A percentile compares a stretch with the other conserved stretches of the same genome.
Evolutionary conservation across 1,284 basidiomycete species (phyloP).

Genomic region (Rhizoctonia solani): DNA sequence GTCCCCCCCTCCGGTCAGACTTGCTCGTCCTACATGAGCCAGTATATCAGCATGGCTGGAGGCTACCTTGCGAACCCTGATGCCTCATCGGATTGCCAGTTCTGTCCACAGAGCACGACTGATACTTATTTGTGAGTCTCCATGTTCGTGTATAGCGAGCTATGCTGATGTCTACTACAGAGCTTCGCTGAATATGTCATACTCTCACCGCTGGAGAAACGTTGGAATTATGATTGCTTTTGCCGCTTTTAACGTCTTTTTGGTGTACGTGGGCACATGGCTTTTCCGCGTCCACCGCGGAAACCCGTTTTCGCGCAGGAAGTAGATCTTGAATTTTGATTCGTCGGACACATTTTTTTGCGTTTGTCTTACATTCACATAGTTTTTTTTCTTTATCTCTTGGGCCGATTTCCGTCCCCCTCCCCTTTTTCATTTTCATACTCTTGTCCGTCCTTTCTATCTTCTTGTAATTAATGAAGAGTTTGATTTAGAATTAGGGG

Average conservation of each 20-base stretch:
- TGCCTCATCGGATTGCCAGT: conserved; percentile 64
- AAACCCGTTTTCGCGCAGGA: conserved; percentile 10
- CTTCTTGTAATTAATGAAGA: too few species aligned
- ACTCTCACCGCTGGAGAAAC: conserved; percentile 70
- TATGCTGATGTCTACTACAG: conserved; percentile 45
- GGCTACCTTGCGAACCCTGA: conserved; percentile 80
- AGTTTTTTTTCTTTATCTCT: too few species aligned
- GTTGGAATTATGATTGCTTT: conserved; percentile 69
- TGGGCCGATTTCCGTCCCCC: too few species aligned
- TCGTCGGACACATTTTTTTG: too few species aligned
- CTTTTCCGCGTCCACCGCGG: conserved; percentile 25
- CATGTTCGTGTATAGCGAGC: background rate
- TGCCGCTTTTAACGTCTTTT: conserved; percentile 8
- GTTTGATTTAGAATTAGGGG: too few species aligned
- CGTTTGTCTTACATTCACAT: too few species aligned
- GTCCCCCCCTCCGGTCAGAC: conserved; percentile 75
- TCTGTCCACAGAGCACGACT: conserved; percentile 56
- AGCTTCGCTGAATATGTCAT: conserved; percentile 75
- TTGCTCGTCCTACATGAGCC: conserved; percentile 69
- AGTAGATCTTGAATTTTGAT: background rate
- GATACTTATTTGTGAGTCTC: conserved; percentile 46
- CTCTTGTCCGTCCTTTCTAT: too few species aligned
- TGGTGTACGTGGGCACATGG: conserved; percentile 21
- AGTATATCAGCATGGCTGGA: conserved; percentile 64
- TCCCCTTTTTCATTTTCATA: too few species aligned